phyloP scores from a whole-genome alignment of 352 stramenopile species.

The Phytophthora idaei region DNA sequence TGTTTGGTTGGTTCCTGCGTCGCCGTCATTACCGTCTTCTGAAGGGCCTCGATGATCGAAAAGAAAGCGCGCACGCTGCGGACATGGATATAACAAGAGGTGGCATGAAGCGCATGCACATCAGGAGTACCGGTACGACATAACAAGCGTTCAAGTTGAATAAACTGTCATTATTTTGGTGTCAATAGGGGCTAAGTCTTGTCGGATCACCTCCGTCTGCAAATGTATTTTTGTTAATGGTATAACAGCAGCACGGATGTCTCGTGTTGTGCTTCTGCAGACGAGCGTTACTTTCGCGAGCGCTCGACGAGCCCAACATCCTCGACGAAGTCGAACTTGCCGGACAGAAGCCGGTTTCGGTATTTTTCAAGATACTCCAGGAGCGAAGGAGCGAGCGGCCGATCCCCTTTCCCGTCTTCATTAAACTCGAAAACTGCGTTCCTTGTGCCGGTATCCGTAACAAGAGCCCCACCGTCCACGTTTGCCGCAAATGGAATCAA shows the following conservation, averaged over 20 bases:
- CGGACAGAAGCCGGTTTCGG: constrained; percentile 80
- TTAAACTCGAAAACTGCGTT: constrained; percentile 75
- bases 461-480: constrained; percentile 65
- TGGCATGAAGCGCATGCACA: constrained; percentile 77
- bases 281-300: constrained; percentile 55
- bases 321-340: constrained; percentile 84
- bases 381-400: constrained; percentile 55
- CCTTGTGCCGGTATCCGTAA: constrained; percentile 54
- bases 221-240: not conserved
- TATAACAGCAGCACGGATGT: not conserved
- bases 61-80: constrained; percentile 3
- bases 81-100: constrained; percentile 26
- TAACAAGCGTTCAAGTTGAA: constrained; percentile 24
- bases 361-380: constrained; percentile 81
- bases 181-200: not conserved
- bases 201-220: not conserved
- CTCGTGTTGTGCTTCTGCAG: not conserved
- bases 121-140: constrained; percentile 44
- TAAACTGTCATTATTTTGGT: not conserved
- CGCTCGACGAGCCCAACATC: constrained; percentile 83
- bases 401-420: constrained; percentile 61
- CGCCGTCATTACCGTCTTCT: constrained; percentile 59
- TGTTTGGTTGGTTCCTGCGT: constrained; percentile 65
- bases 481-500: constrained; percentile 80
- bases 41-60: constrained; percentile 19